phyloP scores from a whole-genome alignment of 164 flowering plant species.

The Aristolochia contorta region DNA sequence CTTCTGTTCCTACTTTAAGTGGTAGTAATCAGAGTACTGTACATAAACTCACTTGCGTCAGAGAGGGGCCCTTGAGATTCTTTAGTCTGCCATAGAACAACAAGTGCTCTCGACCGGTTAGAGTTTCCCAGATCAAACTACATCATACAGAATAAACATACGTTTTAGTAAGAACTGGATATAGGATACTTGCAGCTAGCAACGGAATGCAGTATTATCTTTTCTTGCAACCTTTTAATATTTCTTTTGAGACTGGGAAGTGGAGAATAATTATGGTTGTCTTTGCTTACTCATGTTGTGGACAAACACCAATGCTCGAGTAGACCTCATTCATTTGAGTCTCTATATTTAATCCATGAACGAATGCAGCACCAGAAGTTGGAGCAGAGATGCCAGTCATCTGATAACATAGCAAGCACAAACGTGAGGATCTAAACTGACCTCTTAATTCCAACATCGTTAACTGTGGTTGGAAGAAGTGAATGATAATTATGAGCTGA shows the following conservation, averaged over 20 bases:
- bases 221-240: not conserved
- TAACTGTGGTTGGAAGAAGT: no score
- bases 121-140: conserved; percentile 82
- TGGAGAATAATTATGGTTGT: not conserved
- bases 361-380: conserved; percentile 62
- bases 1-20: not conserved
- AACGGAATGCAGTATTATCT: no score
- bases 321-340: conserved; percentile 71
- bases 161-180: no score
- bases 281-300: conserved; percentile 78
- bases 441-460: no score
- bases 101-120: conserved; percentile 25
- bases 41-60: conserved; percentile 42
- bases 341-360: conserved; percentile 62
- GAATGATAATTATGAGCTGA: no score
- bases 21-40: not conserved
- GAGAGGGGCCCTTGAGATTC: conserved; percentile 65
- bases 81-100: conserved; percentile 36
- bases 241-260: not conserved
- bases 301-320: conserved; percentile 96
- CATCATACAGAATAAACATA: not conserved
- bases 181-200: no score
- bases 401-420: conserved; percentile 21
- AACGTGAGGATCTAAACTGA: not conserved
- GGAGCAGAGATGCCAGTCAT: conserved; percentile 91